Conservation (phyloP, 2,329 filamentous ascomycete species). For the Penicillium sclerotigenum region DNA sequence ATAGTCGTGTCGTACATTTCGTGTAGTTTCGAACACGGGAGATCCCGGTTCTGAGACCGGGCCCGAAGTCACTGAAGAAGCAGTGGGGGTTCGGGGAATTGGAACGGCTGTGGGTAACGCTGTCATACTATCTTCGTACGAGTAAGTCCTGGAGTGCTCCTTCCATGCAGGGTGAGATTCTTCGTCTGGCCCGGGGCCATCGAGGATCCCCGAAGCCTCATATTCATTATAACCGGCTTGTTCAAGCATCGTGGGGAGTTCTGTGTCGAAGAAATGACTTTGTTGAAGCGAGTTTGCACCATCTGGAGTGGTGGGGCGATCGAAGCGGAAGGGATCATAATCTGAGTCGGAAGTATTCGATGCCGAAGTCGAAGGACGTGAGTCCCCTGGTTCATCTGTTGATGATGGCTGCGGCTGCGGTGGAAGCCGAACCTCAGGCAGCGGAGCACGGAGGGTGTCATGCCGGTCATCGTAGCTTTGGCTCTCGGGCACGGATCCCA, state of each 20-base stretch:
- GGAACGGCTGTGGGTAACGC: conserved; percentile 29
- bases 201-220: conserved; percentile 54
- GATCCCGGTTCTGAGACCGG: conserved; percentile 21
- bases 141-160: conserved; percentile 12
- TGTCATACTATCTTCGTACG: conserved; percentile 15
- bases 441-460: conserved; percentile 34
- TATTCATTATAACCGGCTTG: conserved; percentile 46
- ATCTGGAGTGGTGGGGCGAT: conserved; percentile 32
- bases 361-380: conserved; percentile 40
- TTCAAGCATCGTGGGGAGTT: conserved; percentile 46
- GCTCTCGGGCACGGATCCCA: conserved; percentile 25
- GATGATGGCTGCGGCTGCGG: conserved; percentile 2
- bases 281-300: conserved; percentile 13
- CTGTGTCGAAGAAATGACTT: conserved; percentile 42
- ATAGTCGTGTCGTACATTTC: conserved; percentile 16
- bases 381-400: conserved; percentile 29
- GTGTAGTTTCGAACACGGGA: conserved; percentile 20
- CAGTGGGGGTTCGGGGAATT: conserved; percentile 14
- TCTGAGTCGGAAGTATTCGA: conserved; percentile 39
- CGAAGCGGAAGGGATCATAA: conserved; percentile 44
- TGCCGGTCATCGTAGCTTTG: conserved; percentile 21
- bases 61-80: conserved; percentile 9
- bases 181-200: conserved; percentile 55
- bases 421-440: conserved; percentile 12
- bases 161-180: conserved; percentile 40